Percentiles rank a stretch among this genome's conserved stretches.
These are phyloP conservation scores for Phytophthora brassicae DNA, from an alignment of 352 stramenopile species.

Conservation along the genomic window DNA sequence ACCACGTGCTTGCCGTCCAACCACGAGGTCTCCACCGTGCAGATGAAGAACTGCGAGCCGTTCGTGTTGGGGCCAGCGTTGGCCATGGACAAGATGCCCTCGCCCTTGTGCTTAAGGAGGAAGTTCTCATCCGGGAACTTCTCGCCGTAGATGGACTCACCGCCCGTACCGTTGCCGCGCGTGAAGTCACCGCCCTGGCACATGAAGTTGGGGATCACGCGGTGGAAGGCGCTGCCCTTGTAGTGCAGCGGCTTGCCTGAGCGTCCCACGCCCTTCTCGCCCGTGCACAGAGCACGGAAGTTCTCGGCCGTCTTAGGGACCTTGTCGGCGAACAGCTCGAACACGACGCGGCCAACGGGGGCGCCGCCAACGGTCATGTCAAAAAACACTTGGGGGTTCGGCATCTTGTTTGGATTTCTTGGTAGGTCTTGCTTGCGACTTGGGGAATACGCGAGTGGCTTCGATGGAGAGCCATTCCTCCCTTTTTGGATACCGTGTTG, in stretches of 20 bases:
- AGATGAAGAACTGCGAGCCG: conserved; percentile 98
- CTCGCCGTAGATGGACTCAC: conserved; percentile 94
- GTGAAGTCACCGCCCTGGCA: conserved; percentile 98
- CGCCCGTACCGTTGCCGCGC: conserved; percentile 87
- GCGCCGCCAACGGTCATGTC: conserved; percentile 96
- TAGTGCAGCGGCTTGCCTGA: conserved; percentile 83
- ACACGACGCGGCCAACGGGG: conserved; percentile 89
- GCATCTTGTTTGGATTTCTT: conserved; percentile 48
- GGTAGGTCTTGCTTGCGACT: conserved; percentile 28
- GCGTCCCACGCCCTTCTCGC: conserved; percentile 92
- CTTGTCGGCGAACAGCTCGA: conserved; percentile 88
- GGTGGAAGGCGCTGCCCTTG: conserved; percentile 91
- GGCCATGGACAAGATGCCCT: conserved; percentile 95
- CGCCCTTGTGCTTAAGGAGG: conserved; percentile 85
- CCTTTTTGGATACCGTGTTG: conserved; percentile 2
- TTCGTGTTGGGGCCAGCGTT: conserved; percentile 98
- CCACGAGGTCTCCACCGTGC: conserved; percentile 89
- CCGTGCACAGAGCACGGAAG: conserved; percentile 98
- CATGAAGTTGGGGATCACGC: conserved; percentile 94
- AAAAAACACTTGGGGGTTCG: conserved; percentile 96
- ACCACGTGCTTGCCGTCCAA: conserved; percentile 93
- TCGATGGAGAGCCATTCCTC: background rate
- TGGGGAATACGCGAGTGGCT: conserved; percentile 36
- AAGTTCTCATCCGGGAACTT: conserved; percentile 98
- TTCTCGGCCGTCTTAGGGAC: conserved; percentile 97